Evolutionary conservation across 2,329 filamentous ascomycete species (phyloP), one percentile per base, ranked within the genome.

Genomic region (Talaromyces pinophilus): DNA sequence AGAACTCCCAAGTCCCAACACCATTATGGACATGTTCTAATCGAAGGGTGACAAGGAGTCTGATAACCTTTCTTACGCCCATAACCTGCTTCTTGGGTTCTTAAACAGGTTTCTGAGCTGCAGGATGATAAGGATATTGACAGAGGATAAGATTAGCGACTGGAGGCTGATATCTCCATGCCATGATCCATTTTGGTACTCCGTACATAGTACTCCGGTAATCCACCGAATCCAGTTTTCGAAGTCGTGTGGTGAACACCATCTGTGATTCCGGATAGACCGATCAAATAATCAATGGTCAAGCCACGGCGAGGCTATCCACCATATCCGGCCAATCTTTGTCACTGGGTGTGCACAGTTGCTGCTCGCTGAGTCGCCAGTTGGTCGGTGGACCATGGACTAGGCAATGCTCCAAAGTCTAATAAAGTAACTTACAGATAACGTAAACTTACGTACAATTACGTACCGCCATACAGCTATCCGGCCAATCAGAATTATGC

Each of bases 401-500:
- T 50, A n/a, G 33, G 22, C 52, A 57, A 38, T 35, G 28, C 54
- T 57, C 52, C n/a, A 57, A 57, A 57, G 54, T 57, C 54, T 57
- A 57, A 38, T 57, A 57, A 8, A 57, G 54, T 57, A 40, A 57
- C n/a, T 57, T 38, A 57, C 54, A 22, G 54, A 57, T 57, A 57
- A 57, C 54, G 30, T 38, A 57, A n/a, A 54, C 7, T n/a, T 57
- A 57, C 33, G 19, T 40, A 40, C 19, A 22, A 17, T 22, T 57
- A 38, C 30, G 54, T 38, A 22, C n/a, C n/a, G 33, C 6, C n/a
- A 57, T 40, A 38, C 33, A 57, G 54, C n/a, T 38, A 35, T 40
- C 30, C 11, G 33, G 11, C 54, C 33, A 57, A 57, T 57, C 30
- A 57, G n/a, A 22, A 38, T 15, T 15, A 40, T 22, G 5, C 11